Conservation (phyloP, 495 filamentous ascomycete species). For the Penicillium dipodomyicola region DNA sequence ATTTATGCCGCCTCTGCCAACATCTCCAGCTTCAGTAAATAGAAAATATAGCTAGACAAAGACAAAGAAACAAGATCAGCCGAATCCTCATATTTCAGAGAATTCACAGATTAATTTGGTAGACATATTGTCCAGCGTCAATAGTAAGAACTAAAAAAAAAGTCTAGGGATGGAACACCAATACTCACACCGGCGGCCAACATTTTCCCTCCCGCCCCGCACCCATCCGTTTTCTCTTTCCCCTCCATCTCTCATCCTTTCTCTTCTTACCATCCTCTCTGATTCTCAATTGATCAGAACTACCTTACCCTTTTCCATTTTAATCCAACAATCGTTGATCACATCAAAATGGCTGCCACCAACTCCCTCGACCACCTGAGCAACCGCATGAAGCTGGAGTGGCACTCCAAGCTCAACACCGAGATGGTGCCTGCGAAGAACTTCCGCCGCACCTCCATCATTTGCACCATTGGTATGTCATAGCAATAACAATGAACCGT, state of each 20-base stretch:
- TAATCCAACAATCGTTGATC: slow-evolving; percentile 21
- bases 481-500: background rate
- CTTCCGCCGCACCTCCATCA: slow-evolving; percentile 95
- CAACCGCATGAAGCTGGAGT: slow-evolving; percentile 83
- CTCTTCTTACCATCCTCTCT: slow-evolving; percentile 12
- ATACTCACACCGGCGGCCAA: slow-evolving; percentile 33
- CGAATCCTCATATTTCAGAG: background rate
- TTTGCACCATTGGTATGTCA: slow-evolving; percentile 87
- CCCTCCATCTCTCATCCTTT: slow-evolving; percentile 21
- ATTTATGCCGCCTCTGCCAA: slow-evolving; percentile 17
- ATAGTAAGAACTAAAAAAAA: slow-evolving; percentile 2
- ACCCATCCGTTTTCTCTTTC: slow-evolving; percentile 29
- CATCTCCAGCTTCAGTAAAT: background rate
- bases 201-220: slow-evolving; percentile 41
- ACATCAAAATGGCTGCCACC: slow-evolving; percentile 44
- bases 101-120: background rate
- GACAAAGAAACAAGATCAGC: background rate
- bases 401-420: slow-evolving; percentile 80
- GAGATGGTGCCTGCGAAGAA: slow-evolving; percentile 77
- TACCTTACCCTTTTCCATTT: slow-evolving; percentile 17
- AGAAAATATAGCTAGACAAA: background rate
- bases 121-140: background rate
- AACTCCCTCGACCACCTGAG: slow-evolving; percentile 76
- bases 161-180: slow-evolving; percentile 8
- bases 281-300: slow-evolving; percentile 16